Percentiles rank a stretch among this genome's conserved stretches.
Conservation (phyloP, 2,329 filamentous ascomycete species). For the Bertia moriformis region DNA sequence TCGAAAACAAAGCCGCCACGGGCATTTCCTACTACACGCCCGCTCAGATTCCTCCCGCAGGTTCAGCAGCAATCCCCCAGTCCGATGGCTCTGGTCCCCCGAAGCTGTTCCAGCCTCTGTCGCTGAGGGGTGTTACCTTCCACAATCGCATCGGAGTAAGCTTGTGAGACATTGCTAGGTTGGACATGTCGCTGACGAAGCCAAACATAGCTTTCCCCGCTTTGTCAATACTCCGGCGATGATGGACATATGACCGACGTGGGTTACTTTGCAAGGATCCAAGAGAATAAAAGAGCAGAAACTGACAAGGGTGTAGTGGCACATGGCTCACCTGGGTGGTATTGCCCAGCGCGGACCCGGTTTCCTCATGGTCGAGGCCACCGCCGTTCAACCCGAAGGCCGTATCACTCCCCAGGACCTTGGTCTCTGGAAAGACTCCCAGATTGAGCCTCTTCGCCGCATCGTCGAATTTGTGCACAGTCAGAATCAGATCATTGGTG, state of each 20-base stretch:
- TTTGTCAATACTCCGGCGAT: conserved; percentile 9
- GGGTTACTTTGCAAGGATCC: no score
- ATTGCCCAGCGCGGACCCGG: conserved; percentile 15
- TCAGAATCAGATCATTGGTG: conserved; percentile 48
- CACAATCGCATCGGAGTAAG: conserved; percentile 1
- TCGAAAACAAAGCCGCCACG: conserved; percentile 11
- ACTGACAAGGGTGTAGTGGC: no score
- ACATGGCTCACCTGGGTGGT: conserved; percentile 13
- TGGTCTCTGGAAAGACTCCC: conserved; percentile 18
- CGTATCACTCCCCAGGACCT: conserved; percentile 13
- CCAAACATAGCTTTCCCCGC: background rate
- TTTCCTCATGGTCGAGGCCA: conserved; percentile 17
- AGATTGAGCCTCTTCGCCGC: conserved; percentile 16
- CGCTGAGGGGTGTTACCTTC: background rate
- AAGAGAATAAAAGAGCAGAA: no score
- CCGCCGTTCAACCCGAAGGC: conserved; percentile 14
- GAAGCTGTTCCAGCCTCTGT: background rate
- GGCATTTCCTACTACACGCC: conserved; percentile 26
- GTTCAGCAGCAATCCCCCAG: conserved; percentile 19
- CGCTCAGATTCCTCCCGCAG: conserved; percentile 20
- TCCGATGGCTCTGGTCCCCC: conserved; percentile 13
- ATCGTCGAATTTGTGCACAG: conserved; percentile 26
- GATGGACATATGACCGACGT: conserved; percentile 11
- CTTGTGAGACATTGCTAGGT: background rate
- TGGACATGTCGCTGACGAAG: background rate